phyloP scores from a whole-genome alignment of 768 basidiomycete genomes.

The Psilocybe azurescens region DNA sequence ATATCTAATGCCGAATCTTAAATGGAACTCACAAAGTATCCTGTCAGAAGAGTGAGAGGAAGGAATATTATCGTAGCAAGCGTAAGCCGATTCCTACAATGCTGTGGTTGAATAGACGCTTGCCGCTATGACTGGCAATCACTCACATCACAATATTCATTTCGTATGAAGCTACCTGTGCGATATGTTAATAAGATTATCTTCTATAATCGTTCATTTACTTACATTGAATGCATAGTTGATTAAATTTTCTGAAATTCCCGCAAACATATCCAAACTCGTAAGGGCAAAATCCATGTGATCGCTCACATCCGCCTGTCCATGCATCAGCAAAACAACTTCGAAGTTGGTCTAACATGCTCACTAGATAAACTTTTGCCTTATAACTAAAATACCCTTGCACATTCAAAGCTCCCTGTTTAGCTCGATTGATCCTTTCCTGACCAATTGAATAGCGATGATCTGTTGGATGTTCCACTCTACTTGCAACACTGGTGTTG shows the following conservation, averaged over 20 bases:
- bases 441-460: slow-evolving; percentile 4
- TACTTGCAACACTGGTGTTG: slow-evolving; percentile 11
- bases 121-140: background rate
- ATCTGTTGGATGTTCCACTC: background rate
- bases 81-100: slow-evolving; percentile 63
- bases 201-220: slow-evolving; percentile 13
- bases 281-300: slow-evolving; percentile 73
- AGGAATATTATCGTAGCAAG: slow-evolving; percentile 73
- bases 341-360: slow-evolving; percentile 22
- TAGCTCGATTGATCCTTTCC: slow-evolving; percentile 16
- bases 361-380: slow-evolving; percentile 66
- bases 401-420: slow-evolving; percentile 15
- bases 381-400: slow-evolving; percentile 68
- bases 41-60: slow-evolving; percentile 72
- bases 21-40: slow-evolving; percentile 63
- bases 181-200: background rate
- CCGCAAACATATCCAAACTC: slow-evolving; percentile 71
- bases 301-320: slow-evolving; percentile 73
- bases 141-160: slow-evolving; percentile 70
- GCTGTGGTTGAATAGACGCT: background rate
- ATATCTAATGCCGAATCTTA: background rate
- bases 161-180: slow-evolving; percentile 64
- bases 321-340: background rate
- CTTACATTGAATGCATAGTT: slow-evolving; percentile 74
- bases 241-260: slow-evolving; percentile 69